Base-by-base conservation (phyloP, 1,284 basidiomycete species). In the Sanghuangporus baumii region DNA sequence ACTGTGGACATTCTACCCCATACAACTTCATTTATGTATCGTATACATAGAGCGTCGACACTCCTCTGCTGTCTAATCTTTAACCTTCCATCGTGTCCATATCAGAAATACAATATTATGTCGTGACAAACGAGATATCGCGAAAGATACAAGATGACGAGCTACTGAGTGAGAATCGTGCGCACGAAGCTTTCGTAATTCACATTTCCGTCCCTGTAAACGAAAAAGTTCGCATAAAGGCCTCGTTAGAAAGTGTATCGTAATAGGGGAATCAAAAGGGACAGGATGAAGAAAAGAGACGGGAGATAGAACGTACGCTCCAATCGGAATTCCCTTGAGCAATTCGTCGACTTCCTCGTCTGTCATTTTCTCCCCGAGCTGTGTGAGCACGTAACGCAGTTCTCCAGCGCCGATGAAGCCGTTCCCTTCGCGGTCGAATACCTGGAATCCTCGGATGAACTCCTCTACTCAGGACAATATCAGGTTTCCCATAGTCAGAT, bases 311-410 rank as follows among this genome's bases (percentile, higher is more conserved):
- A 85, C 89, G 76, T 69, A 94, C 92, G 84, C 76, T 72, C 91
- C 91, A 66, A 96, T 84, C 75, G 93, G 91, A 16, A 94, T 91
- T 54, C 95, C 95, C 78, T 98, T 98, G 71, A 99, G 82, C 69
- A 99, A 80, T 78, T 99, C 97, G 73, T 99, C 96, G 20, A 98
- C 96, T 78, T 99, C 96, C 68, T 96, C 94, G 73, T 98, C 95
- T 20, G 88, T 80, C 90, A 99, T 94, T 83, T 98, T 97, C 83
- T 98, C 96, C 16, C 96, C 96, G 3, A 98, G 83, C 72, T 94
- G 93, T 14, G 96, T 98, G 50, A 98, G 84, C 47, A 98, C 94
- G 74, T 98, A 98, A 75, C 94, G 85, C 67, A 98, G 82, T 76
- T 88, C 87, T 57, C 95, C 95, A 31, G 91, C 94, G 59, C 94